Percentiles rank a stretch among this genome's conserved stretches.
These are phyloP conservation scores for Erodium moschatum DNA, from an alignment of 441 rosid species.

Conservation along the genomic window DNA sequence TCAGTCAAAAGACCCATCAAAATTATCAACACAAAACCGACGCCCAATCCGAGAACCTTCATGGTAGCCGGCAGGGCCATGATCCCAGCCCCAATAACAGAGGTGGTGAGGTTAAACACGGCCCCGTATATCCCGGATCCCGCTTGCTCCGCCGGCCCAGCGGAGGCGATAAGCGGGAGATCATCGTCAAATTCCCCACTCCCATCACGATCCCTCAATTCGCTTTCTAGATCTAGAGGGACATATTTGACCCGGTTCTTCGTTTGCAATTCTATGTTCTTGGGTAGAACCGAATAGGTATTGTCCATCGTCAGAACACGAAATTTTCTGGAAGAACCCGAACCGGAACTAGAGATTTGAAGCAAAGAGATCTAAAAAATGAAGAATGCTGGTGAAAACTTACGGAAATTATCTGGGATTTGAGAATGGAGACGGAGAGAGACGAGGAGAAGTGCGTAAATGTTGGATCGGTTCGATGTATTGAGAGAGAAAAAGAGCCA, in stretches of 20 bases:
- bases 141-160: slow-evolving; percentile 12
- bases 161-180: slow-evolving; percentile 27
- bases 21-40: slow-evolving; percentile 59
- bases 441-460: background rate
- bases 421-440: background rate
- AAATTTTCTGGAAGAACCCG: background rate
- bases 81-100: slow-evolving; percentile 34
- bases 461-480: background rate
- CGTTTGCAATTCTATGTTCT: slow-evolving; percentile 33
- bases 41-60: slow-evolving; percentile 78
- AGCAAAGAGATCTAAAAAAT: too few relatives aligned
- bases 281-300: slow-evolving; percentile 56
- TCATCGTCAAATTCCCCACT: slow-evolving; percentile 38
- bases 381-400: slow-evolving; percentile 12
- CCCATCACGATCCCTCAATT: slow-evolving; percentile 25
- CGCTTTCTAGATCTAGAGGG: slow-evolving; percentile 39
- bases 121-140: slow-evolving; percentile 72
- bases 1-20: slow-evolving; percentile 78
- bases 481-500: background rate
- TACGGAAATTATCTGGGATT: slow-evolving; percentile 10
- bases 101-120: slow-evolving; percentile 79
- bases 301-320: slow-evolving; percentile 41
- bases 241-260: slow-evolving; percentile 22
- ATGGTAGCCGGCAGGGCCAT: slow-evolving; percentile 74
- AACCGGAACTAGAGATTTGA: background rate